A percentile compares a stretch with the other conserved stretches of the same genome.
Evolutionary conservation across 441 rosid species (phyloP).

Genomic region (Kokia cookei): DNA sequence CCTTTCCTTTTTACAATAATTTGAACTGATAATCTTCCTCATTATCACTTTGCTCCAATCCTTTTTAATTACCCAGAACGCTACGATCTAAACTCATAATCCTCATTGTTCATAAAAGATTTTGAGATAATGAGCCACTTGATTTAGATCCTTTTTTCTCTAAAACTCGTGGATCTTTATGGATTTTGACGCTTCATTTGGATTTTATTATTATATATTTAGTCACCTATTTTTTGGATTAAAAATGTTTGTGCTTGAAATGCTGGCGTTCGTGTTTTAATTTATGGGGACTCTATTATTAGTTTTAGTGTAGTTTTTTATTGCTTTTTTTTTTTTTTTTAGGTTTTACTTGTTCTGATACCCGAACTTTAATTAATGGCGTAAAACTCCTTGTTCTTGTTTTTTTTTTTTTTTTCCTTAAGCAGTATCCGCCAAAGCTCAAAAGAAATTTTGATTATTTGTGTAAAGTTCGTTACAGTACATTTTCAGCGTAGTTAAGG

Average conservation of each 20-base stretch:
- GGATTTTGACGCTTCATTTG: neutral
- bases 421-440: neutral
- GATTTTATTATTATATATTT: neutral
- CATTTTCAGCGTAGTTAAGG: neutral
- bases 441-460: neutral
- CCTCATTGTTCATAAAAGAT: neutral
- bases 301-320: neutral
- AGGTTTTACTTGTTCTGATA: neutral
- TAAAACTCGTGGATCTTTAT: neutral
- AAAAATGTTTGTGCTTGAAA: neutral
- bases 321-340: too few relatives aligned
- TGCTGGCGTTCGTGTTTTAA: neutral
- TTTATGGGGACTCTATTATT: neutral
- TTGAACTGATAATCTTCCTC: neutral
- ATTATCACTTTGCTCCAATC: neutral
- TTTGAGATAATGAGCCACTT: neutral
- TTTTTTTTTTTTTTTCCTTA: neutral
- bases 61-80: neutral
- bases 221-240: neutral
- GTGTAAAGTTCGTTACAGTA: conserved; percentile 3
- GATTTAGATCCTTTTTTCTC: neutral
- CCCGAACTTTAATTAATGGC: neutral
- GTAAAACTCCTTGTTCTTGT: neutral
- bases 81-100: neutral
- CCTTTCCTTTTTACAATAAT: neutral